Conservation (phyloP, 441 rosid species). For the Theobroma grandiflorum region DNA sequence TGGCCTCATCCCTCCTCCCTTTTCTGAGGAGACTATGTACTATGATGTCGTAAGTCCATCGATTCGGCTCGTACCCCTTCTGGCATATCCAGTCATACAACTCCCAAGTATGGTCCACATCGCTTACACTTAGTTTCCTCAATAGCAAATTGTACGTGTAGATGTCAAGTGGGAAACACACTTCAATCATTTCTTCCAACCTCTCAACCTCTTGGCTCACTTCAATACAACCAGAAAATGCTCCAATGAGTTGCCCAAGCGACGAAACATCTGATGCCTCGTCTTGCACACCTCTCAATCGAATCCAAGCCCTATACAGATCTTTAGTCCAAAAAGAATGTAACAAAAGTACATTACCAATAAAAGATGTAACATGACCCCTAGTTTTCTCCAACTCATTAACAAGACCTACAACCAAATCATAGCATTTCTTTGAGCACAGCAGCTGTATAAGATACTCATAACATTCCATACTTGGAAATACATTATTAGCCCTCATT, state of each 20-base stretch:
- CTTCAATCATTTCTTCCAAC: constrained; percentile 60
- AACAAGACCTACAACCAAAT: constrained; percentile 55
- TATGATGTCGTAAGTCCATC: constrained; percentile 61
- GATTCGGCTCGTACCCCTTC: constrained; percentile 73
- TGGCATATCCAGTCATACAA: constrained; percentile 49
- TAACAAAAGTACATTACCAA: constrained; percentile 73
- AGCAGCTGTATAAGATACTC: constrained; percentile 57
- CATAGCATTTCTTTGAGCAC: constrained; percentile 49
- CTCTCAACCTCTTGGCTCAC: constrained; percentile 41
- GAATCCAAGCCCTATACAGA: constrained; percentile 71
- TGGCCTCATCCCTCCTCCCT: constrained; percentile 50
- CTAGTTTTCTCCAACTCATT: constrained; percentile 56
- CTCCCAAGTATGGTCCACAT: constrained; percentile 54
- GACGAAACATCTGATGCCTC: constrained; percentile 49
- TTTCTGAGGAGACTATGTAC: constrained; percentile 44
- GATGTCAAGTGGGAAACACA: constrained; percentile 63
- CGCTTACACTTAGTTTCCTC: constrained; percentile 47
- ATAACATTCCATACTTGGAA: constrained; percentile 63
- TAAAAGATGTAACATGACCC: constrained; percentile 62
- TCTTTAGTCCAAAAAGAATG: constrained; percentile 54
- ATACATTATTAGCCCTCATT: constrained; percentile 49
- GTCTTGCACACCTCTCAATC: constrained; percentile 43
- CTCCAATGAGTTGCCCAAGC: constrained; percentile 71
- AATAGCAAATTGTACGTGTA: constrained; percentile 72
- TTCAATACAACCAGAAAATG: constrained; percentile 55